Base-by-base conservation (phyloP, 1,284 basidiomycete species). In the Schizophyllum commune region DNA sequence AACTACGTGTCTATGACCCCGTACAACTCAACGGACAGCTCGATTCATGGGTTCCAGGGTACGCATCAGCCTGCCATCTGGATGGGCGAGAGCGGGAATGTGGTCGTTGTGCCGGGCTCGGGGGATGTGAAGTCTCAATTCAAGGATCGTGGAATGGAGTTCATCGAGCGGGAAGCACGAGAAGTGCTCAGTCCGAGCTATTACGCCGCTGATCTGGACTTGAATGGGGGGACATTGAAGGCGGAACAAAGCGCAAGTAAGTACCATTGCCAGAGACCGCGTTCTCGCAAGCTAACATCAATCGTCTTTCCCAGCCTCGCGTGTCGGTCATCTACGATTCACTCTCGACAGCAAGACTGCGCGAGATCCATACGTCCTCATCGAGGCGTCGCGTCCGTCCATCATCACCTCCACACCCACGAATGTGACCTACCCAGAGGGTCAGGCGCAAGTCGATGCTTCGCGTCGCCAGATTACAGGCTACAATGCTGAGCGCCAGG, bases 21-120 rank as follows among this genome's bases (percentile, higher is more conserved):
- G 0, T 93, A 91, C 70, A 92, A 92, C 70, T 81, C 84, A 71
- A 88, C 87, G 0, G 83, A 72, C 6, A 76, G 74, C 1, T 71
- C 70, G 5, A 81, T 92, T 1, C 84, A 90, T 67, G 91, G 91
- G 0, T 91, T 92, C 67, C 84, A 88, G 62, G 88, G 83, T 1
- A 92, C 91, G 0, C 85, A 91, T 62, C 91, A 93, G 68, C 92
- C 92, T 0, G 92, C 92, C 0, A 92, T 94, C 55, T 94, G 92
- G 92, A 94, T 94, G 91, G 92, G 91, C 34, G 90, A 92, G 70
- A 89, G 85, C 64, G 91, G 83, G 0, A 83, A 83, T 32, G 81
- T 83, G 5, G 77, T 83, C 15, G 74, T 94, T 27, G 80, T 81
- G 11, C 86, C 88, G 3, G 90, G 91, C 5, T 71, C 77, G 2